Evolutionary conservation across 2,329 filamentous ascomycete genomes (phyloP), one percentile per base, ranked within the genome.

Genomic region (Aspergillus chevalieri): DNA sequence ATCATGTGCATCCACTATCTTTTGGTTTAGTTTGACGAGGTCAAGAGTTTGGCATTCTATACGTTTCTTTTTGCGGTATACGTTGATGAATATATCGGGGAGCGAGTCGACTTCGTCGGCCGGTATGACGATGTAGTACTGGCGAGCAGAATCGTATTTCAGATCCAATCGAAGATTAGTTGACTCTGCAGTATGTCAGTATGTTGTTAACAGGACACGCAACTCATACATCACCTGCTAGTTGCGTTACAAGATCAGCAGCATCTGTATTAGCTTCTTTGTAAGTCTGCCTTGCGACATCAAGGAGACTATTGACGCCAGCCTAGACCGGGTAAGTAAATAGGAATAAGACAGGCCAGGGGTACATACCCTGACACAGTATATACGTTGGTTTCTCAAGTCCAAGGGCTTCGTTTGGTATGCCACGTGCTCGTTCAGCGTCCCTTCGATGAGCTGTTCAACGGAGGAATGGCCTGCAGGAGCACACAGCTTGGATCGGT

Each of bases 21-120:
- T 81, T 50, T 82, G 76, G 58, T 85, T 97, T 36, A 89, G 74
- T 63, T 96, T 93, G 54, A 95, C 78, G 9, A 98, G 76, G 48
- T 85, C 80, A 8, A 97, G 66, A 0, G 93, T 97, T 60, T 94
- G 89, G 57, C 90, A 97, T 65, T 97, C 89, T 28, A 95, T 78
- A 48, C 78, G 78, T n/a, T 82, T 82, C 60, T 85, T 89, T 60
- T 84, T 89, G 41, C 78, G 77, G 55, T 85, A 81, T 1, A 80
- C 74, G 55, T 97, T 96, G 65, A 95, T 86, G 54, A 97, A 85
- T 1, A 86, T 65, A 1, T 82, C 75, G 0, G 88, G 87, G 1
- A 91, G 65, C 2, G 55, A 42, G 0, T 86, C 82, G 10, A 90
- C 76, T 42, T 91, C 84, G 2, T 68, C 73, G 4, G 75, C 73